Evolutionary conservation across 345 rosid genomes (phyloP).

Genomic region (Toxicodendron radicans): DNA sequence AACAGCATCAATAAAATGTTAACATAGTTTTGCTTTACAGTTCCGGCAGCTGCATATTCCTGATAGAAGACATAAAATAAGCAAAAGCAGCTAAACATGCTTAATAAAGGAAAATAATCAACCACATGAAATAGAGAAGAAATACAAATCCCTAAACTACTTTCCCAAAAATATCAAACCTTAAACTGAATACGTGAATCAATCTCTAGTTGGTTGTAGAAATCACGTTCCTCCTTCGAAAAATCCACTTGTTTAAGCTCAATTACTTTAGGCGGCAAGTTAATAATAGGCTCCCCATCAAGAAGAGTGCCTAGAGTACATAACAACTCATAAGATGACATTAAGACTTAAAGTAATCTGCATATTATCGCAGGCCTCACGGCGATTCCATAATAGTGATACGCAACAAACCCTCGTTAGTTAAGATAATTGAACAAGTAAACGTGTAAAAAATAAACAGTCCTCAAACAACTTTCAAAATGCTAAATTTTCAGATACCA

Average conservation of each 20-base stretch:
- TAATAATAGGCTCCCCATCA: conserved; percentile 88
- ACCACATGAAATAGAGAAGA: neutral
- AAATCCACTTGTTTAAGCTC: conserved; percentile 85
- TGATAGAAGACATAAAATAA: conserved; percentile 27
- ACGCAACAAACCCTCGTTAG: neutral
- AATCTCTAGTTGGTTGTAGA: conserved; percentile 74
- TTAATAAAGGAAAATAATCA: neutral
- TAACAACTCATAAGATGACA: conserved; percentile 10
- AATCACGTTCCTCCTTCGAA: conserved; percentile 75
- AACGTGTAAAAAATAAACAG: neutral
- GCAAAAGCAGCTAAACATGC: neutral
- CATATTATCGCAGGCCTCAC: conserved; percentile 17
- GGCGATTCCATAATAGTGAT: conserved; percentile 9
- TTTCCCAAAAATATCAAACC: conserved; percentile 43
- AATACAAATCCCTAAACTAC: neutral
- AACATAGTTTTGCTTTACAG: conserved; percentile 91
- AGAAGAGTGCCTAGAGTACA: conserved; percentile 63
- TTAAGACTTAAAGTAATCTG: conserved; percentile 12
- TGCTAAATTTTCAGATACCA: neutral
- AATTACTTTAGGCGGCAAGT: conserved; percentile 72
- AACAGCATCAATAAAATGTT: conserved; percentile 95
- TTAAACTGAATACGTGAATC: conserved; percentile 85
- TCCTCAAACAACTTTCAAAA: neutral
- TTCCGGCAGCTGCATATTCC: conserved; percentile 99
- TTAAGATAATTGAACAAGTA: neutral